Conservation (phyloP, 1,284 basidiomycete species). For the Sphagnurus paluster region DNA sequence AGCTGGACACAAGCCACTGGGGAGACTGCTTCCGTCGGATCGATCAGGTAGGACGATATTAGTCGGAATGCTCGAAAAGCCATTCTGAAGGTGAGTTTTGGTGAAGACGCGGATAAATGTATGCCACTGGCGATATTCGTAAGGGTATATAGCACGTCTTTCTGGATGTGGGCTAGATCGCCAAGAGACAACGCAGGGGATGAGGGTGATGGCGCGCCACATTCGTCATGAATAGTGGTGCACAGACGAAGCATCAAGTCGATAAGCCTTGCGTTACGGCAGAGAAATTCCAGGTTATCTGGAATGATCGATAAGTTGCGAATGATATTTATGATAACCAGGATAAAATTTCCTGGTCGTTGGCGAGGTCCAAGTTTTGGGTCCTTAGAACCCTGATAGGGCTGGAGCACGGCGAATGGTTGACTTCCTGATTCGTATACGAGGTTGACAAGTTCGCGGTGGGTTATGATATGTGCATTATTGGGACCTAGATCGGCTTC, state of each 20-base stretch:
- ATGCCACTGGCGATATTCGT: slow-evolving; percentile 63
- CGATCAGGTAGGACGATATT: slow-evolving; percentile 75
- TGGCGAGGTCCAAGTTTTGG: slow-evolving; percentile 50
- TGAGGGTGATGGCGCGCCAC: slow-evolving; percentile 40
- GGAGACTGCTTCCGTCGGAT: slow-evolving; percentile 65
- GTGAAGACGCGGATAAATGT: slow-evolving; percentile 43
- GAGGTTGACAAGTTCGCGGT: slow-evolving; percentile 61
- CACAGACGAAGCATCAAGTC: slow-evolving; percentile 72
- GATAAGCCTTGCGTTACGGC: slow-evolving; percentile 64
- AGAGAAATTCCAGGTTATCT: slow-evolving; percentile 75
- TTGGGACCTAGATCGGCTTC: slow-evolving; percentile 30
- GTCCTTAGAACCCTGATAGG: slow-evolving; percentile 48
- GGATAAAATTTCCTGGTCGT: slow-evolving; percentile 68
- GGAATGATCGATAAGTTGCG: slow-evolving; percentile 80
- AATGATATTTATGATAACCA: slow-evolving; percentile 78
- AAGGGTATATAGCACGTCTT: slow-evolving; percentile 77
- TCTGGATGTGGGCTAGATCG: slow-evolving; percentile 75
- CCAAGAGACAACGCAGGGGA: slow-evolving; percentile 63
- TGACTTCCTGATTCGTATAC: slow-evolving; percentile 56
- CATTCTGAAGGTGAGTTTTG: slow-evolving; percentile 40
- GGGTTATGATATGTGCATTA: slow-evolving; percentile 48
- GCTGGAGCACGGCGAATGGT: slow-evolving; percentile 58
- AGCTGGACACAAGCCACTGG: slow-evolving; percentile 58
- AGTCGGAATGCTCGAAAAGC: slow-evolving; percentile 66
- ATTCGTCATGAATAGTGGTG: slow-evolving; percentile 42